phyloP scores from a whole-genome alignment of 2,329 filamentous ascomycete genomes.

The Aspergillus aculeatinus region DNA sequence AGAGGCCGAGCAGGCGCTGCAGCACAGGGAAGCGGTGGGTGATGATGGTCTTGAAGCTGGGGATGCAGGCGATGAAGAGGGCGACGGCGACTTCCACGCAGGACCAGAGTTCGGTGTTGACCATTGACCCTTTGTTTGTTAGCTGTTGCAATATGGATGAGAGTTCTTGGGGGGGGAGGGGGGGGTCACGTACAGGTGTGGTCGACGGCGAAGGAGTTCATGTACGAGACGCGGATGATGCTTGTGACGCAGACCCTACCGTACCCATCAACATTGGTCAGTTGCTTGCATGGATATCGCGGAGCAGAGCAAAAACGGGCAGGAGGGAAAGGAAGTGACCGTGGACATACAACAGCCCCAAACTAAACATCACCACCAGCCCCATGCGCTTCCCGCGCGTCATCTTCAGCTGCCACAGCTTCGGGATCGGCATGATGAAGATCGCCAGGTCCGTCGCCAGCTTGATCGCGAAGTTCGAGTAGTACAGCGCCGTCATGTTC shows the following conservation, averaged over 20 bases:
- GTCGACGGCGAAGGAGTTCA: slow-evolving; percentile 17
- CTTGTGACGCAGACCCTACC: slow-evolving; percentile 20
- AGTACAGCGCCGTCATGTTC: slow-evolving; percentile 17
- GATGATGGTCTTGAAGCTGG: slow-evolving; percentile 22
- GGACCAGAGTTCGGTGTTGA: slow-evolving; percentile 23
- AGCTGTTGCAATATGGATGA: no score
- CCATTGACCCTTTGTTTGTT: slow-evolving; percentile 14
- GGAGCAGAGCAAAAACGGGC: neutral
- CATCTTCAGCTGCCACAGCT: slow-evolving; percentile 18
- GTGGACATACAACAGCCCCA: slow-evolving; percentile 23
- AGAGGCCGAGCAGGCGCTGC: slow-evolving; percentile 15
- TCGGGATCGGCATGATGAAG: slow-evolving; percentile 19
- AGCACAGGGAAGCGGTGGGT: slow-evolving; percentile 15
- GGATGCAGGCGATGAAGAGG: slow-evolving; percentile 24
- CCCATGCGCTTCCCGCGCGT: slow-evolving; percentile 17
- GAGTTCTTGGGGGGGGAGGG: neutral
- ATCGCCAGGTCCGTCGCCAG: slow-evolving; percentile 20
- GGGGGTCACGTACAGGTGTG: slow-evolving; percentile 18
- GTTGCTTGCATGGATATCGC: neutral
- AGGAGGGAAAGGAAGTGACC: neutral
- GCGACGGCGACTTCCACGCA: slow-evolving; percentile 22
- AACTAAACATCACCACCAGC: slow-evolving; percentile 22
- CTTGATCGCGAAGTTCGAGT: slow-evolving; percentile 19
- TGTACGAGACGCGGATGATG: slow-evolving; percentile 22
- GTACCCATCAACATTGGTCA: neutral